These are phyloP conservation scores for Trichosporon inkin DNA, from an alignment of 1,284 basidiomycete species.

Conservation along the genomic window DNA sequence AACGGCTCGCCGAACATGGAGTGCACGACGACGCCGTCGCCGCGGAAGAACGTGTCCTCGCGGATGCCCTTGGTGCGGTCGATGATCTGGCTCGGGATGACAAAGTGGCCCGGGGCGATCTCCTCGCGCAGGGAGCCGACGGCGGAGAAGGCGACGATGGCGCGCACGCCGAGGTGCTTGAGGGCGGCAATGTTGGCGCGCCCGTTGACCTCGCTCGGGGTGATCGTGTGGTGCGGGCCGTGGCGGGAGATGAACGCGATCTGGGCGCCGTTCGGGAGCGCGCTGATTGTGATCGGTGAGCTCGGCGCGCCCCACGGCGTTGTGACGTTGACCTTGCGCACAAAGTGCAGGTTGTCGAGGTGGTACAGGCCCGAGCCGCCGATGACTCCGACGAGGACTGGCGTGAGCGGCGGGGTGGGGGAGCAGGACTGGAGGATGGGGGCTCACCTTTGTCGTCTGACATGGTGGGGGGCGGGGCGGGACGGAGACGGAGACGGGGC, in stretches of 20 bases:
- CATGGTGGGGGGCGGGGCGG: no score
- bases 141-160: conserved; percentile 88
- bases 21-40: conserved; percentile 77
- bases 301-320: conserved; percentile 91
- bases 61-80: conserved; percentile 92
- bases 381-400: conserved; percentile 76
- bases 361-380: conserved; percentile 84
- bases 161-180: conserved; percentile 83
- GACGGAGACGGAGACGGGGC: no score
- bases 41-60: conserved; percentile 80
- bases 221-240: conserved; percentile 67
- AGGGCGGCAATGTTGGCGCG: conserved; percentile 94
- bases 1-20: conserved; percentile 93
- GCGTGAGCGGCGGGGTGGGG: background rate
- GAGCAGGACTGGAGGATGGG: no score
- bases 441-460: no score
- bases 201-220: conserved; percentile 71
- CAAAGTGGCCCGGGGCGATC: conserved; percentile 84
- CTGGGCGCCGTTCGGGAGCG: conserved; percentile 69
- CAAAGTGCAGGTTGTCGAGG: conserved; percentile 76
- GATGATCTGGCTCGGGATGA: conserved; percentile 88
- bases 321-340: conserved; percentile 59
- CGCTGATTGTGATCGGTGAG: conserved; percentile 82
- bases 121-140: conserved; percentile 96
- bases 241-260: conserved; percentile 93